These are phyloP conservation scores for Kodamaea hsintzibuensis DNA, from an alignment of 805 yeast species.

Conservation along the genomic window DNA sequence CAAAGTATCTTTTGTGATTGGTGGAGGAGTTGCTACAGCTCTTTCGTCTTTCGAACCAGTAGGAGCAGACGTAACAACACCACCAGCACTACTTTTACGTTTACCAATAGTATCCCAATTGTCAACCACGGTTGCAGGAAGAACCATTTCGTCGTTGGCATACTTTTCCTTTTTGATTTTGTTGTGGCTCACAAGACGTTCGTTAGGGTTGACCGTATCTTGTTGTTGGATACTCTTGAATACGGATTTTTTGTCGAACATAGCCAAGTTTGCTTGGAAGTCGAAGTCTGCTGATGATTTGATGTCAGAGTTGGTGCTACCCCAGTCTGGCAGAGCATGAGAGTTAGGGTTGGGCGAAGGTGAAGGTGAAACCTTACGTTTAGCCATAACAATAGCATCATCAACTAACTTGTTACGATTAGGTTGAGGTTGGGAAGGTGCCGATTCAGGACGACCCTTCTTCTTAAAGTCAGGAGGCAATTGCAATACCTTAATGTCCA, in stretches of 20 bases:
- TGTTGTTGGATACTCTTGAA: conserved; percentile 70
- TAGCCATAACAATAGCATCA: conserved; percentile 30
- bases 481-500: conserved; percentile 57
- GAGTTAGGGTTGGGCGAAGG: neutral
- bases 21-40: conserved; percentile 12
- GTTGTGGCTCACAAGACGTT: conserved; percentile 76
- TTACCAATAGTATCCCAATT: conserved; percentile 53
- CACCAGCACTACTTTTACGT: conserved; percentile 2
- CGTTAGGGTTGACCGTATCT: conserved; percentile 60
- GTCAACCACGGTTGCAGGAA: conserved; percentile 43
- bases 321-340: neutral
- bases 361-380: conserved; percentile 1
- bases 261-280: conserved; percentile 75
- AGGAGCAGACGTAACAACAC: neutral
- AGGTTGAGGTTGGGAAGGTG: conserved; percentile 14
- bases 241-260: conserved; percentile 78
- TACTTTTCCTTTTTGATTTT: conserved; percentile 53
- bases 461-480: conserved; percentile 42
- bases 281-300: conserved; percentile 61
- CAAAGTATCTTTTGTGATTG: conserved; percentile 13
- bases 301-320: neutral
- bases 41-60: conserved; percentile 17
- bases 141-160: conserved; percentile 74
- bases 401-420: conserved; percentile 16
- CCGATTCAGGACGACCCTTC: conserved; percentile 11